Percentiles rank a stretch among this genome's conserved stretches.
phyloP scores from a whole-genome alignment of 208 protist species.

The Wallacemonas sp. region DNA sequence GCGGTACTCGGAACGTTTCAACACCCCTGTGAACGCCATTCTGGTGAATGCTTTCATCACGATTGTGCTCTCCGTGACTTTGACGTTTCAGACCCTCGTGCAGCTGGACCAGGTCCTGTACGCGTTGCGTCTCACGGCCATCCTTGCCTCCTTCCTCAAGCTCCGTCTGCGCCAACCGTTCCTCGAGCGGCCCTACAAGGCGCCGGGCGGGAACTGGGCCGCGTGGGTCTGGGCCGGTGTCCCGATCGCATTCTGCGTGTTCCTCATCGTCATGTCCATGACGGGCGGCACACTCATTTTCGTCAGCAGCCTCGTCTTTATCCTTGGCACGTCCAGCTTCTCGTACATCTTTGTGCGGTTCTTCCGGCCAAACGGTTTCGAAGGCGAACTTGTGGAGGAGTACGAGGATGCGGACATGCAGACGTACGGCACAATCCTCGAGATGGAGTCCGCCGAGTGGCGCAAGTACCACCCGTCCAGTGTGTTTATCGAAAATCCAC shows the following conservation, averaged over 20 bases:
- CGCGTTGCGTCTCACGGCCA: slow-evolving; percentile 73
- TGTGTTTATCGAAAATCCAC: slow-evolving; percentile 62
- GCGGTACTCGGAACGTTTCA: slow-evolving; percentile 49
- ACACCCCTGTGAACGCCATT: slow-evolving; percentile 82
- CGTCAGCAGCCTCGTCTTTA: slow-evolving; percentile 48
- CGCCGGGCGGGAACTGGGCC: slow-evolving; percentile 58
- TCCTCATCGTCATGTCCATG: slow-evolving; percentile 75
- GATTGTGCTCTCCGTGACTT: slow-evolving; percentile 61
- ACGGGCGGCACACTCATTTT: slow-evolving; percentile 51
- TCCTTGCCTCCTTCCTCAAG: slow-evolving; percentile 73
- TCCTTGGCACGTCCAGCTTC: slow-evolving; percentile 57
- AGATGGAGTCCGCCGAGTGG: slow-evolving; percentile 74
- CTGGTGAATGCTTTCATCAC: slow-evolving; percentile 78
- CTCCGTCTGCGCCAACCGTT: slow-evolving; percentile 71
- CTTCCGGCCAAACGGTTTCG: slow-evolving; percentile 77
- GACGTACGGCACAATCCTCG: slow-evolving; percentile 80
- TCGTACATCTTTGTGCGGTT: slow-evolving; percentile 68
- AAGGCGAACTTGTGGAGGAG: slow-evolving; percentile 81
- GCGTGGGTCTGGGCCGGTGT: slow-evolving; percentile 63
- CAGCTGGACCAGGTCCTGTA: slow-evolving; percentile 88
- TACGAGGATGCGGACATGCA: slow-evolving; percentile 85
- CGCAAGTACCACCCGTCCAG: slow-evolving; percentile 57
- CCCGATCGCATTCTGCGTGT: slow-evolving; percentile 69
- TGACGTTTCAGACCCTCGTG: slow-evolving; percentile 83
- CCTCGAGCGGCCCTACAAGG: slow-evolving; percentile 76